Conservation (phyloP, 140 eudicot species). For the Bidens hawaiensis region DNA sequence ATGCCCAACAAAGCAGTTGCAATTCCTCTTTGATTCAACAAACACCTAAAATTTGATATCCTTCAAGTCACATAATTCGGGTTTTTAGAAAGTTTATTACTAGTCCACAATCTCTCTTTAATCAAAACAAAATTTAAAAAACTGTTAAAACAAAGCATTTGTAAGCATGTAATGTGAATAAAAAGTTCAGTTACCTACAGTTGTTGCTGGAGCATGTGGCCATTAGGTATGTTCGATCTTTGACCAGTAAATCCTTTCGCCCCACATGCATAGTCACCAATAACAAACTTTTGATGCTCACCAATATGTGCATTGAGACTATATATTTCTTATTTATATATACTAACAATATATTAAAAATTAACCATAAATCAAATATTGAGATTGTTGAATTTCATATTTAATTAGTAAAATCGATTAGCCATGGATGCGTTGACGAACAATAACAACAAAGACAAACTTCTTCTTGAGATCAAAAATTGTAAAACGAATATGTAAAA, state of each 20-base stretch:
- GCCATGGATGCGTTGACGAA: too few relatives aligned
- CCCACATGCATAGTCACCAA: constrained; percentile 97
- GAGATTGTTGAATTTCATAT: too few relatives aligned
- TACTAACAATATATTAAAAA: too few relatives aligned
- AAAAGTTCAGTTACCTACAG: constrained; percentile 62
- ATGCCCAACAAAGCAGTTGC: constrained; percentile 82
- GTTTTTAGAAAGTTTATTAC: constrained; percentile 55
- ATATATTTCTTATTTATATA: too few relatives aligned
- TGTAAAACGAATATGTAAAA: too few relatives aligned
- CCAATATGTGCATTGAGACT: too few relatives aligned
- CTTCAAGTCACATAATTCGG: constrained; percentile 46
- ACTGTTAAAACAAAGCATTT: constrained; percentile 2
- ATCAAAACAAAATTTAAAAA: not conserved
- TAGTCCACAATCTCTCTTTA: constrained; percentile 90
- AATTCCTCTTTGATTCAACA: constrained; percentile 89
- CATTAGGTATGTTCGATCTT: constrained; percentile 87
- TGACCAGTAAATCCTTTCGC: constrained; percentile 69
- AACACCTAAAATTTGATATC: constrained; percentile 73
- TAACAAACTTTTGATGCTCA: constrained; percentile 53
- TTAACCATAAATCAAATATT: too few relatives aligned
- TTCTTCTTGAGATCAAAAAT: too few relatives aligned
- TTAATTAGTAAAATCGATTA: too few relatives aligned
- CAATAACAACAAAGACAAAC: too few relatives aligned
- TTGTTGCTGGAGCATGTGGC: constrained; percentile 99
- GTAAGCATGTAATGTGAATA: not conserved